These are phyloP conservation scores for Naganishia sp. DNA, from an alignment of 1,284 basidiomycete genomes.

Conservation along the genomic window DNA sequence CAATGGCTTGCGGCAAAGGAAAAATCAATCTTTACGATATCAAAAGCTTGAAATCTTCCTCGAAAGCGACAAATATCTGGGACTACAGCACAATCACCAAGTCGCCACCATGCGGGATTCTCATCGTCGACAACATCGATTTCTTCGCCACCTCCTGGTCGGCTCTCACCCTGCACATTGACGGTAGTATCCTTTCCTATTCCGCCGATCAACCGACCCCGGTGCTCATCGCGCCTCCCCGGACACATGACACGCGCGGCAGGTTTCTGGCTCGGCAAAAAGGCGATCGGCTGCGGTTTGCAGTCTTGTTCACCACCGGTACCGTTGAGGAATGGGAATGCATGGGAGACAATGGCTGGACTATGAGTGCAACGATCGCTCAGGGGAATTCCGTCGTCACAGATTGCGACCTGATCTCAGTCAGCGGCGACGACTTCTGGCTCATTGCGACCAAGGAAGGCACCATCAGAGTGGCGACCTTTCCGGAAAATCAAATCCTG, in stretches of 20 bases:
- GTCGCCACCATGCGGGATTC: background rate
- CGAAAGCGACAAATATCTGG: background rate
- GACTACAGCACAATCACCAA: conserved; percentile 1
- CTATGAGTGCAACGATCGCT: background rate
- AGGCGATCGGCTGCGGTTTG: background rate
- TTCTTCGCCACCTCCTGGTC: conserved; percentile 4
- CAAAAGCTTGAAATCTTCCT: background rate
- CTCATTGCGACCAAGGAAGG: background rate
- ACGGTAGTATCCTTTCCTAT: conserved; percentile 11
- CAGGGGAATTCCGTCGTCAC: background rate
- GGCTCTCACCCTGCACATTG: conserved; percentile 1
- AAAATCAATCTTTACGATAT: conserved; percentile 11
- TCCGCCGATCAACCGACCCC: background rate
- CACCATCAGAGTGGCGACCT: conserved; percentile 2
- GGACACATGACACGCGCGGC: background rate
- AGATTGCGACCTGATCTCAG: background rate
- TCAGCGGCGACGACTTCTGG: conserved; percentile 16
- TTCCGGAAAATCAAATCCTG: conserved; percentile 11
- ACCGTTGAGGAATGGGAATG: conserved; percentile 19
- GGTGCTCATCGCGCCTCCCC: background rate
- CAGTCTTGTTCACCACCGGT: background rate
- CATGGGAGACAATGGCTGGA: background rate
- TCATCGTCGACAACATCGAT: conserved; percentile 4
- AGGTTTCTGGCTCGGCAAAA: background rate
- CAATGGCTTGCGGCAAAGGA: background rate